Conservation (phyloP, 371 early-diverging fungal genomes). For the Apophysomyces elegans region DNA sequence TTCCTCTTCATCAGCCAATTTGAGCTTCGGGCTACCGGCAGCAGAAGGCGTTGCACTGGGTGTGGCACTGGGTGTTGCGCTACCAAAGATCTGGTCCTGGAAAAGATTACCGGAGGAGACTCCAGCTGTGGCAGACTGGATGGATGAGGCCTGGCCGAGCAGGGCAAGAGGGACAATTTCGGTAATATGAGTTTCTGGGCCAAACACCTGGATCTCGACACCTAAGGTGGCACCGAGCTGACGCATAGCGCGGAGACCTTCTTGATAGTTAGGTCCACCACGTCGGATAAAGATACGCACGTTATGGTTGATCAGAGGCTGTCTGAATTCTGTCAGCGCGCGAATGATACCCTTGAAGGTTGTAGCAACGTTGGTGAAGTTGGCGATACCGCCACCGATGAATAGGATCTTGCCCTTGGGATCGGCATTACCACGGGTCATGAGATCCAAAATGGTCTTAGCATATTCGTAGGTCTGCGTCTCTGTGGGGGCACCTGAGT, state of each 20-base stretch:
- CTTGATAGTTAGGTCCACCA: conserved; percentile 99
- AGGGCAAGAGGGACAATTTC: conserved; percentile 96
- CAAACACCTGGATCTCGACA: conserved; percentile 94
- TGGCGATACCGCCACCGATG: conserved; percentile 99
- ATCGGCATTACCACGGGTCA: conserved; percentile 88
- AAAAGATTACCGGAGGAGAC: conserved; percentile 68
- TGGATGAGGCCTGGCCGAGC: conserved; percentile 54
- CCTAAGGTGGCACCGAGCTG: conserved; percentile 91
- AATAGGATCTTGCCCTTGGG: conserved; percentile 94
- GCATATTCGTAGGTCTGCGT: conserved; percentile 98
- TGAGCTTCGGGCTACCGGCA: conserved; percentile 40
- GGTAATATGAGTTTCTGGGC: conserved; percentile 98
- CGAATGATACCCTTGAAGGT: conserved; percentile 99
- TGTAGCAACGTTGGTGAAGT: conserved; percentile 98
- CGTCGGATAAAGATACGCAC: conserved; percentile 96
- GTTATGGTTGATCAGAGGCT: conserved; percentile 82
- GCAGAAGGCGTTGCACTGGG: conserved; percentile 36
- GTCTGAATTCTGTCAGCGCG: conserved; percentile 91
- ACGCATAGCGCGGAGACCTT: conserved; percentile 95
- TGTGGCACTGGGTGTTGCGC: conserved; percentile 29
- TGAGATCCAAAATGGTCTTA: conserved; percentile 96
- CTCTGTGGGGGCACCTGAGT: conserved; percentile 98
- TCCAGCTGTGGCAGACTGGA: conserved; percentile 21
- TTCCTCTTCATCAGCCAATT: conserved; percentile 40
- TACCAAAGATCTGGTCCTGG: conserved; percentile 67